phyloP scores from a whole-genome alignment of 345 rosid species.

The Lagerstroemia speciosa region DNA sequence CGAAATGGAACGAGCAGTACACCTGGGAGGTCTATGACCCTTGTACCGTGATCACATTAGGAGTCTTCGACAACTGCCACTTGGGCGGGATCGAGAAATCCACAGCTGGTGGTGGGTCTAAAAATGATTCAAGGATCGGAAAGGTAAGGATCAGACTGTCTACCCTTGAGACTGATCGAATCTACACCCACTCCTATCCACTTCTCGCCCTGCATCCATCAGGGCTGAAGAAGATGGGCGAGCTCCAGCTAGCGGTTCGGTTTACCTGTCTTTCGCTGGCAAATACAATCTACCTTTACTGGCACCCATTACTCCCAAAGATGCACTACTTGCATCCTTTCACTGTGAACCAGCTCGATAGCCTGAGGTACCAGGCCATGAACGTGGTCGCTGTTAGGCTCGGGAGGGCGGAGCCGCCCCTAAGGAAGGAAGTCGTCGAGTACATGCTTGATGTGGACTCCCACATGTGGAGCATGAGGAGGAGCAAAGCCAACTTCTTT shows the following conservation, averaged over 20 bases:
- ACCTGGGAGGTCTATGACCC: conserved; percentile 88
- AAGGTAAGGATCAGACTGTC: conserved; percentile 74
- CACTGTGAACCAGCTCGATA: conserved; percentile 74
- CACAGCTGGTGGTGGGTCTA: conserved; percentile 32
- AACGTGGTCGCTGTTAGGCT: conserved; percentile 65
- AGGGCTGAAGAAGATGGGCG: conserved; percentile 89
- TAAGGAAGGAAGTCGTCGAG: conserved; percentile 79
- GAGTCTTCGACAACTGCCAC: conserved; percentile 80
- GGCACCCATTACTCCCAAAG: conserved; percentile 71
- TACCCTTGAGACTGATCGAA: conserved; percentile 59
- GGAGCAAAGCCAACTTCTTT: conserved; percentile 89
- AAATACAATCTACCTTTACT: conserved; percentile 60
- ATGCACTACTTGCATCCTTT: conserved; percentile 86
- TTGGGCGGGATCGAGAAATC: conserved; percentile 53
- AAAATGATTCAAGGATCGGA: conserved; percentile 59
- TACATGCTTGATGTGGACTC: conserved; percentile 93
- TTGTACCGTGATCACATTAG: conserved; percentile 69
- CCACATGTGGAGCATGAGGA: conserved; percentile 92
- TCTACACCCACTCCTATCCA: conserved; percentile 71
- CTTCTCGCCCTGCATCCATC: conserved; percentile 57
- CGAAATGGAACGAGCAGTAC: conserved; percentile 88
- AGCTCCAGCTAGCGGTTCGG: conserved; percentile 63
- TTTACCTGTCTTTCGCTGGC: conserved; percentile 70
- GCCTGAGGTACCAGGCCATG: conserved; percentile 72
- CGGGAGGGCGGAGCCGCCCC: conserved; percentile 69